Evolutionary conservation across 2,329 filamentous ascomycete species (phyloP).

Genomic region (Fusarium cicatricum): DNA sequence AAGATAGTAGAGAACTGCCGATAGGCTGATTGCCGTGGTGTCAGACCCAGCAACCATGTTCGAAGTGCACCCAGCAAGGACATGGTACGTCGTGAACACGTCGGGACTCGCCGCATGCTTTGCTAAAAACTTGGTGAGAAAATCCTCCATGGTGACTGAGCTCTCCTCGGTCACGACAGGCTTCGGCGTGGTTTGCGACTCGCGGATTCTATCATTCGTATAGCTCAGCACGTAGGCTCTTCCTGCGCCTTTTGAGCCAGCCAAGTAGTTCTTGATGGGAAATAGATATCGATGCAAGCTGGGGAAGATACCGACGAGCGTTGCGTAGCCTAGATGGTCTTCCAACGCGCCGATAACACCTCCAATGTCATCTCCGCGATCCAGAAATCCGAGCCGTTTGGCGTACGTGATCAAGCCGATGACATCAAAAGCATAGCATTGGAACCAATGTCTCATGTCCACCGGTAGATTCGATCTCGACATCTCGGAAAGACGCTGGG

Average conservation of each 20-base stretch:
- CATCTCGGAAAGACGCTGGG: constrained; percentile 42
- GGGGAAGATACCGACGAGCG: constrained; percentile 38
- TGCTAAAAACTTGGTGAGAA: constrained; percentile 34
- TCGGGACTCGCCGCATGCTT: constrained; percentile 26
- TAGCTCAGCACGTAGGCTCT: constrained; percentile 26
- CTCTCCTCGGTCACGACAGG: constrained; percentile 1
- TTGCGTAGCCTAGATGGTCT: constrained; percentile 35
- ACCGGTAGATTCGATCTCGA: constrained; percentile 23
- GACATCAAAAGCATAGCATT: constrained; percentile 53
- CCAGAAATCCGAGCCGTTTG: constrained; percentile 48
- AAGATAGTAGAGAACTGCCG: constrained; percentile 29
- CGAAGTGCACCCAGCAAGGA: constrained; percentile 29
- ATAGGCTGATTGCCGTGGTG: constrained; percentile 35
- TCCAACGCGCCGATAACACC: constrained; percentile 41
- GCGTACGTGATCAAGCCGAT: constrained; percentile 48
- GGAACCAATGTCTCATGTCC: constrained; percentile 47
- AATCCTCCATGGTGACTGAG: constrained; percentile 25
- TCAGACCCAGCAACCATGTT: constrained; percentile 39
- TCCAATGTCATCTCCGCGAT: constrained; percentile 45
- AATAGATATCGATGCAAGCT: constrained; percentile 25
- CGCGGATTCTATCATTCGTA: constrained; percentile 22
- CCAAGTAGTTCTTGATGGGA: constrained; percentile 32
- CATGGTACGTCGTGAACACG: constrained; percentile 26
- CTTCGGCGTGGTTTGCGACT: constrained; percentile 24
- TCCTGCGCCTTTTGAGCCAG: constrained; percentile 27